These are phyloP conservation scores for Trichoderma sp. DNA, from an alignment of 2,329 filamentous ascomycete genomes.

Conservation along the genomic window DNA sequence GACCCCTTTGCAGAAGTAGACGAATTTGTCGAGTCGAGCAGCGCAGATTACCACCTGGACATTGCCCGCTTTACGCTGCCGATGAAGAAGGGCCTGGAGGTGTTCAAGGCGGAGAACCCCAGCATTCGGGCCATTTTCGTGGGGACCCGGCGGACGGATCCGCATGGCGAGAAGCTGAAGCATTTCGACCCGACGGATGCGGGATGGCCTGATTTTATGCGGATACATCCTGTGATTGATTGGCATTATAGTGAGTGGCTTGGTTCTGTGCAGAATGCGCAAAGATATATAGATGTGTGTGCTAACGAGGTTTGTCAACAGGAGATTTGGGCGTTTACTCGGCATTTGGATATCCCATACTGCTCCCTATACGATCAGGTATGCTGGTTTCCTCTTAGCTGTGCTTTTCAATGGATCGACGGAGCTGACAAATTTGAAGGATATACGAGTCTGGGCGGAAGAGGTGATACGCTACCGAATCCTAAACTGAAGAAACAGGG, in stretches of 20 bases:
- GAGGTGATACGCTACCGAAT: slow-evolving; percentile 85
- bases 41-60: slow-evolving; percentile 70
- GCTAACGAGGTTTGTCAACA: not conserved
- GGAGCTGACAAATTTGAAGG: slow-evolving; percentile 45
- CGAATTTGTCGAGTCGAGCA: slow-evolving; percentile 72
- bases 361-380: slow-evolving; percentile 77
- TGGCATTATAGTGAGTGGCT: slow-evolving; percentile 72
- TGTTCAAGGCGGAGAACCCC: slow-evolving; percentile 68
- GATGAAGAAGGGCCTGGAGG: slow-evolving; percentile 79
- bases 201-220: slow-evolving; percentile 90
- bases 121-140: slow-evolving; percentile 61
- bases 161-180: slow-evolving; percentile 76
- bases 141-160: slow-evolving; percentile 84
- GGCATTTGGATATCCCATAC: slow-evolving; percentile 77
- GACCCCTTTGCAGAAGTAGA: slow-evolving; percentile 88
- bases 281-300: not conserved
- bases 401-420: not conserved
- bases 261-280: not conserved
- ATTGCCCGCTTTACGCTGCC: slow-evolving; percentile 72
- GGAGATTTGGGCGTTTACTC: slow-evolving; percentile 93
- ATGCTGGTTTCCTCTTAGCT: slow-evolving; percentile 28
- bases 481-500: slow-evolving; percentile 61
- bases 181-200: slow-evolving; percentile 86
- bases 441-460: slow-evolving; percentile 91
- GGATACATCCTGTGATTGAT: slow-evolving; percentile 93